Base-by-base conservation (phyloP, 495 filamentous ascomycete genomes). In the Mycothermus thermophilus region DNA sequence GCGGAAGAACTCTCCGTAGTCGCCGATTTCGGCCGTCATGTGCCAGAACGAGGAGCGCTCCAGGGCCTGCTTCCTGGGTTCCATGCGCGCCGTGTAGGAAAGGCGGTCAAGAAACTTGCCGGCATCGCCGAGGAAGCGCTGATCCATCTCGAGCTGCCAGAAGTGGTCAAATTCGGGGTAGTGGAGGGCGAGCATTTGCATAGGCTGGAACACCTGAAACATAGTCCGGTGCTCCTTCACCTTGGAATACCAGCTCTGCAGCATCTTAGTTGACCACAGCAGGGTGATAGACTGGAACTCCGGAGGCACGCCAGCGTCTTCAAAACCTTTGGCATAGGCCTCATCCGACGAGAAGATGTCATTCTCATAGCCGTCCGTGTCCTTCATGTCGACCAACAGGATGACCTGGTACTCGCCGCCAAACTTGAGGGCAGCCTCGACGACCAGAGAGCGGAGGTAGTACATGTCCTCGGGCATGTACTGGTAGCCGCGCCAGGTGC, bases 111-210 rank as follows among this genome's bases (percentile, higher is more conserved):
- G 59, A 48, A 68, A 66, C 40, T 69, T 62, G 41, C 67, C 71
- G 31, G 69, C 66, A 49, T 74, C 65, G 30, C 71, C 71, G 18
- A 56, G 61, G 49, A 71, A 70, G 30, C 71, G 60, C 41, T 72
- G 46, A 55, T 75, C 71, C 61, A 75, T 69, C 54, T 75, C 71
- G 59, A 70, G 62, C 42, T 75, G 72, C 71, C 71, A 75, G 47
- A 64, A 58, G 51, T 68, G 71, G 44, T 75, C 71, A 42, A 72
- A 75, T 36, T 74, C 68, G 32, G 64, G 67, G 36, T 70, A 65
- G 29, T 67, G 49, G 32, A 72, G 68, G 21, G 68, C 55, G 39
- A 75, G 69, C 59, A 71, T 68, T 43, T 74, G 71, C 40, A 74
- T 42, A 4, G 71, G 54, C 29, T 57, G 54, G 41, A 48, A 57